phyloP scores from a whole-genome alignment of 306 rosid species.

The Lathyrus aphaca region DNA sequence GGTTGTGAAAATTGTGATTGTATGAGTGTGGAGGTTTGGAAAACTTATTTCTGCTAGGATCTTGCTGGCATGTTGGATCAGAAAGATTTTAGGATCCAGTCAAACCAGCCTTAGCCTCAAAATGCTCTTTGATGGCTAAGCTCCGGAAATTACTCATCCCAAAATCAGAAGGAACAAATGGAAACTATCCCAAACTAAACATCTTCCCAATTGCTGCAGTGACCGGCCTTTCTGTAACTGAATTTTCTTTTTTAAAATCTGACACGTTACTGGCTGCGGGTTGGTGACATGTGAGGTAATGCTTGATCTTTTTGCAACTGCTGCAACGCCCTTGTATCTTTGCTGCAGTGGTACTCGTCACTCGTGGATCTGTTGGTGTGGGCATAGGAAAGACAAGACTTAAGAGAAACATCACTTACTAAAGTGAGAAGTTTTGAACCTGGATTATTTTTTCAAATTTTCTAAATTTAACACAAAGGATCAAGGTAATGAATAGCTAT shows the following conservation, averaged over 20 bases:
- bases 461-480: neutral
- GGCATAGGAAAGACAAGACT: no score
- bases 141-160: neutral
- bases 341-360: conserved; percentile 3
- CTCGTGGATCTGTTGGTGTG: neutral
- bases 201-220: neutral
- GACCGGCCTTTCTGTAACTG: conserved; percentile 3
- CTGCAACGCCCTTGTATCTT: neutral
- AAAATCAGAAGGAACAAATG: neutral
- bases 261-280: conserved; percentile 7
- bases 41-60: neutral
- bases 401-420: no score
- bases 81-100: conserved; percentile 2
- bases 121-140: neutral
- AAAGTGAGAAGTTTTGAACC: no score
- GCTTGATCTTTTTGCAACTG: neutral
- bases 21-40: neutral
- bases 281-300: conserved; percentile 10
- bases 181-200: conserved; percentile 10
- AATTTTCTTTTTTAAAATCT: neutral
- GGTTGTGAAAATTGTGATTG: conserved; percentile 11
- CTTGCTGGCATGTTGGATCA: neutral
- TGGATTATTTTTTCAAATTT: neutral
- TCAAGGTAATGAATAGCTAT: neutral
- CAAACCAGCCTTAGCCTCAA: neutral